Base-by-base conservation (phyloP, 2,329 filamentous ascomycete genomes). In the Aspergillus texensis region DNA sequence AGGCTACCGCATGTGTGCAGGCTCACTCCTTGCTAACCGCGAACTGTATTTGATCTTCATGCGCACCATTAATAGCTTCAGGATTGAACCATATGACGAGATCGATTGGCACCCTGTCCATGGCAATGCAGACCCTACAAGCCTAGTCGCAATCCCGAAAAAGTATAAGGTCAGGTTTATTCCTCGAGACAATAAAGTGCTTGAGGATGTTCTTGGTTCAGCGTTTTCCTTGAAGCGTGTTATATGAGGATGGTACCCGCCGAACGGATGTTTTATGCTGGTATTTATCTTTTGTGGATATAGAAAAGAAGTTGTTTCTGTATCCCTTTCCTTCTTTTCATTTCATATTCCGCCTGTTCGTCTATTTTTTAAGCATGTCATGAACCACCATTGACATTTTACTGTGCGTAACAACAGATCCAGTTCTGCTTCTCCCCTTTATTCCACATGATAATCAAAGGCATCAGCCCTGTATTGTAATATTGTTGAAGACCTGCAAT, bases 1-100 rank as follows among this genome's bases (percentile, higher is more conserved):
- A 11, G 88, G 88, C 1, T 89, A 89, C 67, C 83, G 88, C 45
- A 90, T 90, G 88, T 90, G 88, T 65, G 87, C 88, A 0, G 88
- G 87, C 43, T 87, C 83, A 1, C 71, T 88, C 45, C 79, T 90
- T 2, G 87, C 88, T 12, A 89, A 90, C 69, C 80, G 88, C 2
- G 88, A 90, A 71, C 78, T 90, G 21, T 90, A 91, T 64, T 79
- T 89, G 11, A 80, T 88, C 12, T 90, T 88, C 70, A 82, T 89
- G 76, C 82, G 88, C 34, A 83, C 87, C 66, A 75, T 90, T 30
- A 87, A 84, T 72, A 85, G 85, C 68, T 89, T 90, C 74, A 83
- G 84, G 64, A 83, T 90, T 61, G 77, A 85, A 59, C 83, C 83
- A 64, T 76, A 81, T 58, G 84, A 84, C 46, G 78, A 83, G 8